Evolutionary conservation across 352 stramenopile species (phyloP).

Genomic region (Pythium oligandrum): DNA sequence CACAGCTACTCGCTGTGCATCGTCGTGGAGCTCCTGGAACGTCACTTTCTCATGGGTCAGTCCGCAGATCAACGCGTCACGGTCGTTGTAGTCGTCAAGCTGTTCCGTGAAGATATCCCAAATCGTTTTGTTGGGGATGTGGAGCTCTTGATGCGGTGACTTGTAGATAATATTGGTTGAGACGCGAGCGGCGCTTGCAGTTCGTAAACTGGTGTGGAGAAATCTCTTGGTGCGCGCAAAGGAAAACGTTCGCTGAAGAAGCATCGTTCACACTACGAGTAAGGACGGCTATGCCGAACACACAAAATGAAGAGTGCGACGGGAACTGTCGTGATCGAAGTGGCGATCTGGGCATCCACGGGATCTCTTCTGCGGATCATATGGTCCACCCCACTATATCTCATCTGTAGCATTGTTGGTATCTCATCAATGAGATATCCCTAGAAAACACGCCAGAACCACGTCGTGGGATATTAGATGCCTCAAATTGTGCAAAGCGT

Average conservation of each 20-base stretch:
- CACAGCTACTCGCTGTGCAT: conserved; percentile 33
- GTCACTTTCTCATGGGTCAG: conserved; percentile 44
- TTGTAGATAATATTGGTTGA: conserved; percentile 44
- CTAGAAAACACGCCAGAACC: no score
- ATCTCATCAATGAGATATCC: no score
- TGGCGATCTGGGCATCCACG: no score
- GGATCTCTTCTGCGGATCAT: background rate
- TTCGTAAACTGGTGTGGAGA: background rate
- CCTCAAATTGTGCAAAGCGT: background rate
- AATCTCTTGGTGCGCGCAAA: background rate
- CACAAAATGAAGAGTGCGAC: background rate
- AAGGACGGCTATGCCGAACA: background rate
- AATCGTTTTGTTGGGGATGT: conserved; percentile 44
- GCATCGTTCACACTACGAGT: background rate
- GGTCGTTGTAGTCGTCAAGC: conserved; percentile 27
- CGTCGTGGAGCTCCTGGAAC: conserved; percentile 37
- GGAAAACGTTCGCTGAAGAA: background rate
- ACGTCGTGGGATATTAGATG: background rate
- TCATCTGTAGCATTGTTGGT: background rate
- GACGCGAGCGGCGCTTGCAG: conserved; percentile 4
- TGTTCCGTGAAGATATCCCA: conserved; percentile 42
- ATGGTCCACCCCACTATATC: background rate
- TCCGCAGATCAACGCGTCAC: conserved; percentile 48
- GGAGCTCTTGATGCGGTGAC: conserved; percentile 37
- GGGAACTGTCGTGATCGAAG: background rate